These are phyloP conservation scores for Saposhnikovia divaricata DNA, from an alignment of 129 eudicot species.

Conservation along the genomic window DNA sequence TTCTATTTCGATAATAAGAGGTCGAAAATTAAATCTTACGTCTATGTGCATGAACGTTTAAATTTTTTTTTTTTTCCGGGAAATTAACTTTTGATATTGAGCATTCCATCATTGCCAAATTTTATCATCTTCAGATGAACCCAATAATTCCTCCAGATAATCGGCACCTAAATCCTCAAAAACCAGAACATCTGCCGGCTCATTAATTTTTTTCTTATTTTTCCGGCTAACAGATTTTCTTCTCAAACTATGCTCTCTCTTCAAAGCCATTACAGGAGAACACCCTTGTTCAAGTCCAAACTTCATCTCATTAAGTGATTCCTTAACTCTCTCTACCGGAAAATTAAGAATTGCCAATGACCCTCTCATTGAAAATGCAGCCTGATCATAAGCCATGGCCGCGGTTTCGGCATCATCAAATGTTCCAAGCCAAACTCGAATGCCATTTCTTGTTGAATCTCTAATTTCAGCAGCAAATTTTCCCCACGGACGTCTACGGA, in stretches of 20 bases:
- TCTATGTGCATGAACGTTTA: too few relatives aligned
- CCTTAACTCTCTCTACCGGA: constrained; percentile 47
- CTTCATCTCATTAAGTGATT: constrained; percentile 53
- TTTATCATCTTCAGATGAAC: constrained; percentile 28
- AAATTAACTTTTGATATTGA: too few relatives aligned
- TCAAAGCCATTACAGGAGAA: constrained; percentile 69
- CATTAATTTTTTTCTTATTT: constrained; percentile 13
- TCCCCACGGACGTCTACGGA: constrained; percentile 10
- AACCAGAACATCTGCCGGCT: constrained; percentile 28
- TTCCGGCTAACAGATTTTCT: constrained; percentile 33
- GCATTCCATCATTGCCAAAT: background rate
- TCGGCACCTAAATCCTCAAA: constrained; percentile 15
- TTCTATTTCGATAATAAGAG: background rate
- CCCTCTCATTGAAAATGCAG: constrained; percentile 76
- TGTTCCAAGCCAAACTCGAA: constrained; percentile 78
- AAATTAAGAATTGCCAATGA: constrained; percentile 15
- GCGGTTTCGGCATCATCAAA: constrained; percentile 73
- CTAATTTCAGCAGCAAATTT: background rate
- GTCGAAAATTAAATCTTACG: background rate
- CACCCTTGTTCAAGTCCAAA: constrained; percentile 41
- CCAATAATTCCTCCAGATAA: constrained; percentile 18
- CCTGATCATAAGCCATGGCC: constrained; percentile 81
- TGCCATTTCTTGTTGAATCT: constrained; percentile 29
- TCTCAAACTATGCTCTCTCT: constrained; percentile 52
- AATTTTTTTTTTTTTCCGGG: too few relatives aligned